Percentiles rank a stretch among this genome's conserved stretches.
Conservation (phyloP, 441 rosid species). For the Populus tomentosa region DNA sequence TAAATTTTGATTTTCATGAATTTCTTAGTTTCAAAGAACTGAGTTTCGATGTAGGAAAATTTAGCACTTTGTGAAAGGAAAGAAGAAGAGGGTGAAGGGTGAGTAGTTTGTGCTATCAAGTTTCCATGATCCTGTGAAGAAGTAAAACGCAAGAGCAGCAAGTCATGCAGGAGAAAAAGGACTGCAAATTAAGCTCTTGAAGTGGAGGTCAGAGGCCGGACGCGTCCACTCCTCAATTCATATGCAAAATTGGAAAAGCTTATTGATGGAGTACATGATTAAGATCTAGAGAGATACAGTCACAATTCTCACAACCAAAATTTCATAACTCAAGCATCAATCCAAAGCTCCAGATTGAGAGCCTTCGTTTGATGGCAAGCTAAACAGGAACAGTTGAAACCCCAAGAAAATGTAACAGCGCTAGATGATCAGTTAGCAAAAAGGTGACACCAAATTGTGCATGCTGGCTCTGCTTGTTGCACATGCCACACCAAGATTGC, state of each 20-base stretch:
- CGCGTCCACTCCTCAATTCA: not conserved
- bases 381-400: not conserved
- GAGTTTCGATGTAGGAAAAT: not conserved
- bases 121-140: too few relatives aligned
- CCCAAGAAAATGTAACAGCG: too few relatives aligned
- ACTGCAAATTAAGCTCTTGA: too few relatives aligned
- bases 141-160: too few relatives aligned
- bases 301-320: conserved; percentile 11
- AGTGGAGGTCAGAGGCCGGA: not conserved
- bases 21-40: too few relatives aligned
- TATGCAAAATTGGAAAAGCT: conserved; percentile 19
- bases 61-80: not conserved
- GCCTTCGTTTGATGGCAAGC: conserved; percentile 17
- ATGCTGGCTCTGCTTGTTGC: conserved; percentile 34
- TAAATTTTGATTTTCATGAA: not conserved
- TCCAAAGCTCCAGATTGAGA: conserved; percentile 22
- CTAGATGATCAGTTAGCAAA: conserved; percentile 23
- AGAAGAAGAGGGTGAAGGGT: not conserved
- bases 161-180: too few relatives aligned
- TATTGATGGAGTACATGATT: conserved; percentile 13
- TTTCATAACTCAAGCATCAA: conserved; percentile 21
- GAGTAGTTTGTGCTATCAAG: too few relatives aligned
- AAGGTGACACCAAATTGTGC: conserved; percentile 42
- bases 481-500: conserved; percentile 27
- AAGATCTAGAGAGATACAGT: not conserved